Evolutionary conservation across 2,329 filamentous ascomycete genomes (phyloP), one percentile per base, ranked within the genome.

Genomic region (Graphilbum fragrans): DNA sequence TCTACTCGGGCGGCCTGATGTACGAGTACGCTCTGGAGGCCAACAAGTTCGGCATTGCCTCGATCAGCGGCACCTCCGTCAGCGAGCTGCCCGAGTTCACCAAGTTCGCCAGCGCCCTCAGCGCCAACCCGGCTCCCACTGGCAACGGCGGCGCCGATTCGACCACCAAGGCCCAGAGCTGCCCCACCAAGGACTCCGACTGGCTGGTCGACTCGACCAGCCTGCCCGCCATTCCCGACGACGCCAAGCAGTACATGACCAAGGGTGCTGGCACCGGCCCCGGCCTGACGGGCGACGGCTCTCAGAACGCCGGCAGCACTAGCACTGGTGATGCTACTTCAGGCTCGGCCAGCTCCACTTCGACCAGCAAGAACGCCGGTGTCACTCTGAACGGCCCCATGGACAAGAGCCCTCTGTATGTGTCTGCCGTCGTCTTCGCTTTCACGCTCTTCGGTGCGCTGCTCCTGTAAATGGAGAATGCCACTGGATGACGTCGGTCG

Each of bases 1-100:
- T 95, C 54, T 96, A 94, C 74, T 95, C 88, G 33, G 92, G 92
- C 54, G 92, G 92, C 60, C 75, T 98, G 32, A 84, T 95, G 61
- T 98, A 95, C 66, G 88, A 96, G 64, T 98, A 94, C 69, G 80
- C 83, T 10, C 66, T 82, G 55, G 86, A 93, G 62, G 70, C 71
- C 46, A 86, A 80, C 65, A 70, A 80, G 36, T 96, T 79, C 61
- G 90, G 88, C 49, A 80, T 94, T 45, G 86, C 88, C 56, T 64
- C 74, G 44, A 67, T 92, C 55, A 55, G 61, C 37, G 72, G 70
- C 48, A 53, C 61, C 56, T 62, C 60, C 22, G 71, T 83, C 44
- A 65, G 64, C 25, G 72, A 81, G 49, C 63, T 70, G 27, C 47
- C 60, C 33, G 84, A 90, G 55, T 94, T 80, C 62, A 58, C 63